Base-by-base conservation (phyloP, 176 grass and related monocot species). In the Eragrostis nindensis region DNA sequence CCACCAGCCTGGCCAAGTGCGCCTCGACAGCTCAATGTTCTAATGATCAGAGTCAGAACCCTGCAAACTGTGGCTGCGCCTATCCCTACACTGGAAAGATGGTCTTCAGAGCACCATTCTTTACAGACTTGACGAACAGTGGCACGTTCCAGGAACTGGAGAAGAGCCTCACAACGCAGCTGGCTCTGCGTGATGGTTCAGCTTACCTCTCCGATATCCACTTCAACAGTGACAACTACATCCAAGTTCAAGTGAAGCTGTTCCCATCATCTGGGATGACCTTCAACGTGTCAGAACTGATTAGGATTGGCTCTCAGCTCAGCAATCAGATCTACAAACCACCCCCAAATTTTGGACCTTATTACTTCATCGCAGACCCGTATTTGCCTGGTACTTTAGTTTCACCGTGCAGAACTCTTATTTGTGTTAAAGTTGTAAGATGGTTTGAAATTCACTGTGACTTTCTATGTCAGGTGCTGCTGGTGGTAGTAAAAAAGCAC, bases 41-140 rank as follows among this genome's bases (percentile, higher is more conserved):
- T 5, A 11, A 11, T 13, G 50, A 18, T 77, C 95, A 93, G 76
- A 81, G 24, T 18, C 17, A 57, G 54, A 90, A 86, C 73, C 96
- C 96, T 16, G 47, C 59, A 49, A 95, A 53, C 53, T 99, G 96
- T 53, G 60, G 82, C 17, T 99, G 96, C 1, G 84, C 84, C 46
- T 90, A 86, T 57, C 77, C 96, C 5, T 95, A 95, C 82, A 38
- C 66, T 6, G 96, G 96, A 21, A 60, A 59, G 64, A 93, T 99
- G 86, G 16, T 82, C 39, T 93, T 91, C 50, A 89, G 96, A 75
- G 96, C 92, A 44, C 96, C 96, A 0, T 26, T 18, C 1, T 99
- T 99, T 75, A 59, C 42, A 0, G 89, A 93, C 79, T 0, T 95
- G 64, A 80, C 86, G 24, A 42, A 80, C 73, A 84, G 12, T 21